These are phyloP conservation scores for Starmerella apicola DNA, from an alignment of 805 yeast species.

Conservation along the genomic window DNA sequence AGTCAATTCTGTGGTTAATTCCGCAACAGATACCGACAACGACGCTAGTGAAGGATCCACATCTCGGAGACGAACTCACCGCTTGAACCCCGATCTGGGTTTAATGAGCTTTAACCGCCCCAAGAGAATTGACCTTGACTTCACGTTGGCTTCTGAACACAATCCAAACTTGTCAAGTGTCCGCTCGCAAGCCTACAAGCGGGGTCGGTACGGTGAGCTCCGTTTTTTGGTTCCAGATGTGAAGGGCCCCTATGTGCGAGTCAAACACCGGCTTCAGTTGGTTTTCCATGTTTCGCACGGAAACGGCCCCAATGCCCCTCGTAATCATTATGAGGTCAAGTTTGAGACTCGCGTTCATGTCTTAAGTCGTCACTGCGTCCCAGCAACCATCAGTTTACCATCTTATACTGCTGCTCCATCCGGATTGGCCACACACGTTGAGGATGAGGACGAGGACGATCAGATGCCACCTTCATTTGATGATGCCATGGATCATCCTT, in stretches of 20 bases:
- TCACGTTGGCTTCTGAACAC: slow-evolving; percentile 15
- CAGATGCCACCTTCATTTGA: slow-evolving; percentile 25
- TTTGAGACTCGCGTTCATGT: slow-evolving; percentile 22
- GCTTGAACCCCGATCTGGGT: not conserved
- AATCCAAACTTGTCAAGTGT: slow-evolving; percentile 10
- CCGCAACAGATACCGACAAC: not conserved
- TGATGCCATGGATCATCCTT: slow-evolving; percentile 21
- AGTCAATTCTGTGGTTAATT: not conserved
- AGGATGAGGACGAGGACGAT: slow-evolving; percentile 14
- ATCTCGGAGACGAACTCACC: not conserved
- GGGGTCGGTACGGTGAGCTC: slow-evolving; percentile 21
- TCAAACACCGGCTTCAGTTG: slow-evolving; percentile 20
- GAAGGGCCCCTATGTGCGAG: slow-evolving; percentile 19
- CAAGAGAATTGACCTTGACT: slow-evolving; percentile 12
- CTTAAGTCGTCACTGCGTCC: slow-evolving; percentile 22
- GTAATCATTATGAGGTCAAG: slow-evolving; percentile 21
- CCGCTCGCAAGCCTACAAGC: slow-evolving; percentile 19
- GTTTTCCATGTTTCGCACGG: slow-evolving; percentile 20
- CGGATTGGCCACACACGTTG: not conserved
- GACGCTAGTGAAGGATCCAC: not conserved
- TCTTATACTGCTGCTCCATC: slow-evolving; percentile 15
- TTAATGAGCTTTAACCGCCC: slow-evolving; percentile 18
- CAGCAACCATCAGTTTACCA: slow-evolving; percentile 25
- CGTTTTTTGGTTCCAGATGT: slow-evolving; percentile 22
- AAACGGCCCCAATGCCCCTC: slow-evolving; percentile 6